Evolutionary conservation across 306 rosid species (phyloP), one percentile per base, ranked within the genome.

Genomic region (Prinsepia uniflora): DNA sequence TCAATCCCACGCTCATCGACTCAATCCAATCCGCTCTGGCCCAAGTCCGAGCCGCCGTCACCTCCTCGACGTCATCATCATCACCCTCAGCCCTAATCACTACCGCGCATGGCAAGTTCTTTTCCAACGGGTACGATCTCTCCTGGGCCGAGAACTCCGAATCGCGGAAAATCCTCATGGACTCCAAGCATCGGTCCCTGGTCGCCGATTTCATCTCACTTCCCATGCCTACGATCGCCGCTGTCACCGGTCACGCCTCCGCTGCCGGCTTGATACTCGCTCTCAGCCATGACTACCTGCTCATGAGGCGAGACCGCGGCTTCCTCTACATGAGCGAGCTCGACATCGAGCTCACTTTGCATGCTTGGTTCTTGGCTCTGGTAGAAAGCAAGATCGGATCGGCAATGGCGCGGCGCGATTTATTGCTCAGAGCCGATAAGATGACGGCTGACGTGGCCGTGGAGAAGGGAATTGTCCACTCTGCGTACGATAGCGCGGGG

Each of bases 261-360:
- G 94, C 96, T 44, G 92, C 87, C 24, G 98, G 98, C 0, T 80
- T 75, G 72, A 36, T 68, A 24, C 62, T 93, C 39, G 97, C 97
- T 12, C 73, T 91, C 66, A 52, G 89, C 52, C 96, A 93, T 71
- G 97, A 93, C 74, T 87, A 88, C 73, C 17, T 90, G 13, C 68
- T 86, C 45, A 88, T 90, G 97, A 80, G 90, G 65, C 75, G 75
- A 8, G 98, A 93, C 70, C 36, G 92, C 6, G 96, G 97, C 0
- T 88, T 93, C 34, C 78, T 90, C 53, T 93, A 88, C 84, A 85
- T 87, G 98, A 93, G 96, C 80, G 98, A 93, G 75, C 82, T 88
- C 39, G 96, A 94, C 48, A 88, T 93, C 72, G 65, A 72, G 1
- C 87, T 53, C 6, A 76, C 80, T 13, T 20, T 88, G 53, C 90